These are phyloP conservation scores for Chrysoporthe deuterocubensis DNA, from an alignment of 2,329 filamentous ascomycete species.

Conservation along the genomic window DNA sequence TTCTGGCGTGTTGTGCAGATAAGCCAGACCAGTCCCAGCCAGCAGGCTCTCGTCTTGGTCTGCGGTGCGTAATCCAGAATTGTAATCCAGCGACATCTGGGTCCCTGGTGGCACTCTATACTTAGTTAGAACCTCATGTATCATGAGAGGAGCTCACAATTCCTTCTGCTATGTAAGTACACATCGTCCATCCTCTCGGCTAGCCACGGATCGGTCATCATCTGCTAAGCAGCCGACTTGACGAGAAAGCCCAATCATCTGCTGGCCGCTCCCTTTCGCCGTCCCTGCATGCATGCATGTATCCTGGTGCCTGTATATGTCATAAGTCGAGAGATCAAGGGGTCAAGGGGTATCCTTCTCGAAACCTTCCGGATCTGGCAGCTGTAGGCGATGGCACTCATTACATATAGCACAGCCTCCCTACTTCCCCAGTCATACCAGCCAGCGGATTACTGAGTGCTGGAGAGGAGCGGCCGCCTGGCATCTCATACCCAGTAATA, in stretches of 20 bases:
- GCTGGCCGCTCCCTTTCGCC: background rate
- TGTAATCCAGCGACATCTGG: background rate
- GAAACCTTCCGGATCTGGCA: conserved; percentile 11
- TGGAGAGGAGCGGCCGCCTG: too few species aligned
- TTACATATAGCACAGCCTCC: background rate
- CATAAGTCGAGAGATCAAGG: too few species aligned
- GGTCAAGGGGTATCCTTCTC: conserved; percentile 1
- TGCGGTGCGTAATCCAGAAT: background rate
- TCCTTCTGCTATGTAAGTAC: background rate
- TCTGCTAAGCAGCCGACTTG: too few species aligned
- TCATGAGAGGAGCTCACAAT: background rate
- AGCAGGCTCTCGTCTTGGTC: background rate
- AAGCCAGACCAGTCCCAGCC: conserved; percentile 1
- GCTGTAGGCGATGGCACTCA: background rate
- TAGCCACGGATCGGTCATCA: too few species aligned
- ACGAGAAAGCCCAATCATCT: background rate
- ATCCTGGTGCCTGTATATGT: too few species aligned
- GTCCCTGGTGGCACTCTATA: too few species aligned
- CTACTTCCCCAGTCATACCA: background rate
- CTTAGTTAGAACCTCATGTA: too few species aligned
- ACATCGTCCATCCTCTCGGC: too few species aligned
- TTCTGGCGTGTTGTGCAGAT: conserved; percentile 19
- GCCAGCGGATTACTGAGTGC: too few species aligned
- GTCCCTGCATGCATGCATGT: too few species aligned
- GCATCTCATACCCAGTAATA: too few species aligned